Base-by-base conservation (phyloP, 202 grass and related monocot genomes). In the Saccharum hybrid region DNA sequence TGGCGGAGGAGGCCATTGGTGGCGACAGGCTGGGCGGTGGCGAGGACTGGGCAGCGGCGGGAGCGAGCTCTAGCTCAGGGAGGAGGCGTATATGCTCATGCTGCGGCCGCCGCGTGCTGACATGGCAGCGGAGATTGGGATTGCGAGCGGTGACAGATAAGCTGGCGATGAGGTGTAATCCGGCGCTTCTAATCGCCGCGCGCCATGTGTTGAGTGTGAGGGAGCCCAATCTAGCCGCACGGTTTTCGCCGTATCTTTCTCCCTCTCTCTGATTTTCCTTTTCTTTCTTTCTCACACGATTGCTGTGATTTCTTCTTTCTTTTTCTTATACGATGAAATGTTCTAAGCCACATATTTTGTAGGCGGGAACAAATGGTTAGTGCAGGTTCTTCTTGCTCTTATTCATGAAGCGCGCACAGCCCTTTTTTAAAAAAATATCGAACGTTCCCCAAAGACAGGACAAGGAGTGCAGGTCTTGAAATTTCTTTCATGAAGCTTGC, bases 121-220 rank as follows among this genome's bases (percentile, higher is more conserved):
- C 70, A 36, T 37, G 71, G 37, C 56, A 8, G 51, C 11, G 11
- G 41, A 11, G 43, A 46, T 19, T 18, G 51, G 41, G 71, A 52
- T 51, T 36, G 30, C 4, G 39, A 63, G 10, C 16, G 65, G 83
- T 39, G 60, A 13, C 5, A 63, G 88, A 83, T 90, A 86, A 90
- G 84, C n/a, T 78, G 75, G 75, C 63, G 84, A 87, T 90, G 88
- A 90, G 75, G 80, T 83, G 80, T 87, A 90, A 90, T 90, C 84
- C 67, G 12, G 26, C 19, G n/a, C n/a, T n/a, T n/a, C n/a, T n/a
- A n/a, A n/a, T n/a, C n/a, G n/a, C n/a, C n/a, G n/a, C n/a, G n/a
- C n/a, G 88, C 88, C 88, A 90, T 71, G 80, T 90, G 84, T 37
- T 37, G 36, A 36, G 36, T 80, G 54, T 80, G 54, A 16, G 34